Evolutionary conservation across 1,139 yeast species (phyloP).

Genomic region (Debaryomycetaceae sp.): DNA sequence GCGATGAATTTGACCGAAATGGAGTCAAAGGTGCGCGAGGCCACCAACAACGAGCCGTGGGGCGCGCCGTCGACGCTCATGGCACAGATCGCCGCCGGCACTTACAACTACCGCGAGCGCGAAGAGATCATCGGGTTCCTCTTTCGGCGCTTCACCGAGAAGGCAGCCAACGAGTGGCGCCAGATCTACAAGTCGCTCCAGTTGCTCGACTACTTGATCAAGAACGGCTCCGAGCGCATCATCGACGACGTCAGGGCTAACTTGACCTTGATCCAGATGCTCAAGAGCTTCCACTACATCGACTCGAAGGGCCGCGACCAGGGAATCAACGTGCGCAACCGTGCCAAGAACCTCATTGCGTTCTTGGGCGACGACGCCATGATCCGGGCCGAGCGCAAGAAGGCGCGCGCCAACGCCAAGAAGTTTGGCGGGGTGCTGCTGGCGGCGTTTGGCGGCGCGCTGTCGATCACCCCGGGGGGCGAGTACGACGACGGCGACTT

Average conservation of each 20-base stretch:
- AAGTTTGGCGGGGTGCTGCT: conserved; percentile 72
- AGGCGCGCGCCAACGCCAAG: conserved; percentile 78
- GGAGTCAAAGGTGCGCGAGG: conserved; percentile 96
- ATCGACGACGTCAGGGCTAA: conserved; percentile 93
- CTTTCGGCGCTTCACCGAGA: conserved; percentile 84
- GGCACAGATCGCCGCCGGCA: conserved; percentile 94
- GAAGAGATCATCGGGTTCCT: conserved; percentile 72
- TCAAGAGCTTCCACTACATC: conserved; percentile 88
- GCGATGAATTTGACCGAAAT: conserved; percentile 92
- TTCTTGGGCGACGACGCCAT: conserved; percentile 72
- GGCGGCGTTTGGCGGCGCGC: conserved; percentile 48
- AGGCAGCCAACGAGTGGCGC: conserved; percentile 96
- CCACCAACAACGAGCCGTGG: conserved; percentile 99
- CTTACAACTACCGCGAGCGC: conserved; percentile 79
- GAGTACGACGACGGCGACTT: conserved; percentile 50
- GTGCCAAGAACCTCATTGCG: conserved; percentile 71
- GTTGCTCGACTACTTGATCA: conserved; percentile 81
- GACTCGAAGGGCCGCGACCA: conserved; percentile 95
- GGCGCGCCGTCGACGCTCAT: conserved; percentile 92
- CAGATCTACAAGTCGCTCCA: conserved; percentile 94
- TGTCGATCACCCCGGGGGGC: conserved; percentile 36
- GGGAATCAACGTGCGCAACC: conserved; percentile 90
- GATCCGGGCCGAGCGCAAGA: conserved; percentile 82
- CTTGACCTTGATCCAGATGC: conserved; percentile 76
- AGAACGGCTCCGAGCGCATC: conserved; percentile 90